These are phyloP conservation scores for Mortierella sp. DNA, from an alignment of 371 early-diverging fungal species.

Conservation along the genomic window DNA sequence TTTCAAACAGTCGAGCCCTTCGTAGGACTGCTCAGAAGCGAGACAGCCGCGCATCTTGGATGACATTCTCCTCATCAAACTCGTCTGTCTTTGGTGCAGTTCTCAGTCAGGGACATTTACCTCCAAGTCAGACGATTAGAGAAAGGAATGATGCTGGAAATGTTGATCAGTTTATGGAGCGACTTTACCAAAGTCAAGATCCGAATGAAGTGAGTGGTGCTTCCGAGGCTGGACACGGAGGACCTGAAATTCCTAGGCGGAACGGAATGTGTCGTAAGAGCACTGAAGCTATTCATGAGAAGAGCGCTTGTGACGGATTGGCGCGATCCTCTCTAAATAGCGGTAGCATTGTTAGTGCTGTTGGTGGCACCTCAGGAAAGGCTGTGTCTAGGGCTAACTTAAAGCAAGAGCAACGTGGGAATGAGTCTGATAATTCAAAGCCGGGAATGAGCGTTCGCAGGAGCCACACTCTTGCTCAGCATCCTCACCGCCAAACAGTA, in stretches of 20 bases:
- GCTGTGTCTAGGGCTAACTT: background rate
- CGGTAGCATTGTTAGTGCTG: background rate
- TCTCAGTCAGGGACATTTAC: constrained; percentile 38
- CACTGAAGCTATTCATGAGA: constrained; percentile 14
- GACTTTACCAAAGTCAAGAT: constrained; percentile 9
- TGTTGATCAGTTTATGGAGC: constrained; percentile 44
- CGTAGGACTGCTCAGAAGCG: constrained; percentile 37
- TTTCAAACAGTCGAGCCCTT: constrained; percentile 10
- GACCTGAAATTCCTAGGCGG: background rate
- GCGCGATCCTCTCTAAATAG: background rate
- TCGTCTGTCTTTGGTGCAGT: constrained; percentile 50
- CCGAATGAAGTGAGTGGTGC: background rate
- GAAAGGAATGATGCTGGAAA: constrained; percentile 15
- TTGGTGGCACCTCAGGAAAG: background rate
- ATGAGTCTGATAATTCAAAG: background rate
- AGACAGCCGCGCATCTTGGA: constrained; percentile 47
- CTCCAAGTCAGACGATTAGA: constrained; percentile 37
- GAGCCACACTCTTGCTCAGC: constrained; percentile 17
- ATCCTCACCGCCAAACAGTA: constrained; percentile 41
- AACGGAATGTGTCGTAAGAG: constrained; percentile 20
- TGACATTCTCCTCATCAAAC: constrained; percentile 41
- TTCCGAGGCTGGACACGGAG: background rate
- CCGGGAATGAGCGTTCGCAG: constrained; percentile 7
- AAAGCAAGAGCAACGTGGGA: background rate
- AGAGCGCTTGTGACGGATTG: background rate